Conservation (phyloP, 805 yeast species). For the Millerozyma miso region DNA sequence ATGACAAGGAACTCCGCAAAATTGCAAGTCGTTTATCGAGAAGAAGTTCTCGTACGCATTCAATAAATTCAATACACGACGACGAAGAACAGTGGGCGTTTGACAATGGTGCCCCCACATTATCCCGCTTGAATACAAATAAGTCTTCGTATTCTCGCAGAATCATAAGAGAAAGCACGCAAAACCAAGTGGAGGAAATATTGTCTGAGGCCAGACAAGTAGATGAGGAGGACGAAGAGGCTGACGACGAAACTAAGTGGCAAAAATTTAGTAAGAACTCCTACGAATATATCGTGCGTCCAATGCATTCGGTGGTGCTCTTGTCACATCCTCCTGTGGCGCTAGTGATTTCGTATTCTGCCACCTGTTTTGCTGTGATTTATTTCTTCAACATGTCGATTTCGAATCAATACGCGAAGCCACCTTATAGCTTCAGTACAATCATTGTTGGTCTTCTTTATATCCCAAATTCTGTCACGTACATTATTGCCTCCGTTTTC, state of each 20-base stretch:
- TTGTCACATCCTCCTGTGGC: slow-evolving; percentile 71
- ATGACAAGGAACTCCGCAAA: slow-evolving; percentile 22
- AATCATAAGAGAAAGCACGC: slow-evolving; percentile 18
- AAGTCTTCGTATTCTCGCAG: slow-evolving; percentile 27
- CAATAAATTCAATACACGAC: neutral
- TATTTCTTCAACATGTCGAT: slow-evolving; percentile 75
- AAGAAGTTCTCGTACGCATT: slow-evolving; percentile 8
- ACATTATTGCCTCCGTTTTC: slow-evolving; percentile 67
- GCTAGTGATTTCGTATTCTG: slow-evolving; percentile 60
- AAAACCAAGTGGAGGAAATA: slow-evolving; percentile 14
- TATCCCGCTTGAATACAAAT: slow-evolving; percentile 34
- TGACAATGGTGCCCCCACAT: slow-evolving; percentile 38
- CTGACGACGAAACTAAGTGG: slow-evolving; percentile 7
- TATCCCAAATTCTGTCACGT: slow-evolving; percentile 79
- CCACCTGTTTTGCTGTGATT: slow-evolving; percentile 65
- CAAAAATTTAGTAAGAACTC: slow-evolving; percentile 20
- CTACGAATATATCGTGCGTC: slow-evolving; percentile 51
- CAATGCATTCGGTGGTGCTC: slow-evolving; percentile 58
- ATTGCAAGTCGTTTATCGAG: slow-evolving; percentile 31
- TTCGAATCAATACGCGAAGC: slow-evolving; percentile 53
- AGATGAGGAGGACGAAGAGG: slow-evolving; percentile 5
- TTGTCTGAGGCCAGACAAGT: slow-evolving; percentile 2
- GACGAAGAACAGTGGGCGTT: slow-evolving; percentile 28
- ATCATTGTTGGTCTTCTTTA: slow-evolving; percentile 70
- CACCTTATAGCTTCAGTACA: slow-evolving; percentile 67